These are phyloP conservation scores for Coemansia sp. DNA, from an alignment of 192 early-diverging fungal species.

Conservation along the genomic window DNA sequence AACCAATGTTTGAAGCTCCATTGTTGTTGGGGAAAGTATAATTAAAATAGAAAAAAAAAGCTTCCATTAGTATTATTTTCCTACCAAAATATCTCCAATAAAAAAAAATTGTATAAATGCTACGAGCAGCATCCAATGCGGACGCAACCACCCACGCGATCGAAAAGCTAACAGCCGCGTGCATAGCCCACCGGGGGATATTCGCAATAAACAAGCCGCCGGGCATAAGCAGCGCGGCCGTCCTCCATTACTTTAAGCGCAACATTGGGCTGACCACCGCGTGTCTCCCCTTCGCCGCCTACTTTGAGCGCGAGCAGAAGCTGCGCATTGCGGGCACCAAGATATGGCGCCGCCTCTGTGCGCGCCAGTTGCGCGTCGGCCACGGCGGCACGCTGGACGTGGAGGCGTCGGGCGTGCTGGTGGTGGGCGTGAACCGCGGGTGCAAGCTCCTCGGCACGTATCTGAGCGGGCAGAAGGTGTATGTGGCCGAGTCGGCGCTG, in stretches of 20 bases:
- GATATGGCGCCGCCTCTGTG: conserved; percentile 1
- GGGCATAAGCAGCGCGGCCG: conserved; percentile 44
- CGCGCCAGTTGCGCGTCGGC: conserved; percentile 19
- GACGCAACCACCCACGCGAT: too few species aligned
- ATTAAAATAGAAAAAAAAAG: too few species aligned
- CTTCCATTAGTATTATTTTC: too few species aligned
- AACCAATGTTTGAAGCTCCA: too few species aligned
- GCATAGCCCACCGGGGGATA: too few species aligned
- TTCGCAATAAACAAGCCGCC: conserved; percentile 50
- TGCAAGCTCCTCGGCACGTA: conserved; percentile 54
- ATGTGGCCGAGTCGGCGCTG: conserved; percentile 54
- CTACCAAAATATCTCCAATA: too few species aligned
- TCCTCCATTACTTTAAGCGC: conserved; percentile 46
- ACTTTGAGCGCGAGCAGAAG: conserved; percentile 32
- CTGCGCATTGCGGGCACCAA: conserved; percentile 18
- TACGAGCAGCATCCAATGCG: too few species aligned
- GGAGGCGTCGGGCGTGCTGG: conserved; percentile 40
- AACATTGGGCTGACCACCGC: conserved; percentile 15
- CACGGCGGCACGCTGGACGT: conserved; percentile 50
- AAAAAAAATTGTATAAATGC: too few species aligned
- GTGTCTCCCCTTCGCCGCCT: conserved; percentile 28
- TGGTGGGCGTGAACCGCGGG: conserved; percentile 56
- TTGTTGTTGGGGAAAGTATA: too few species aligned
- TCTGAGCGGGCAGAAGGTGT: conserved; percentile 54
- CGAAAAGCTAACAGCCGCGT: too few species aligned